Percentiles rank a stretch among this genome's conserved stretches.
phyloP scores from a whole-genome alignment of 2,329 filamentous ascomycete genomes.

The Colletotrichum sp. region DNA sequence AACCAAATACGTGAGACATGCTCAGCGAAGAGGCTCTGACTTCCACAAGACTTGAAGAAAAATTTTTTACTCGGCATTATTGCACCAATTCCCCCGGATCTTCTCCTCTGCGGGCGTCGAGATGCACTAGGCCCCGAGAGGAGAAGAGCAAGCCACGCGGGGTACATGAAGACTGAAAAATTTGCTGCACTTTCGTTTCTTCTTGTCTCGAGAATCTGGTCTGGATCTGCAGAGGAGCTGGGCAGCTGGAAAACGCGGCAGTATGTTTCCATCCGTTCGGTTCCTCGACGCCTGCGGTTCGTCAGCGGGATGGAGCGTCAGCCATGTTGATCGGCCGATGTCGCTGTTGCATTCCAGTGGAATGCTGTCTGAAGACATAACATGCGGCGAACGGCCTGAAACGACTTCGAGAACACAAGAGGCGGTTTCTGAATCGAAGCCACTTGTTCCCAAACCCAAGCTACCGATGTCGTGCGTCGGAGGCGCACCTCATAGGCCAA shows the following conservation, averaged over 20 bases:
- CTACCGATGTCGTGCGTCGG: not conserved
- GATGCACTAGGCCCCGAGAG: not conserved
- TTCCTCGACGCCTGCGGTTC: not conserved
- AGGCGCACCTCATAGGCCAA: not conserved
- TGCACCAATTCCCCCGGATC: not conserved
- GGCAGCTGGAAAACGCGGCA: not conserved
- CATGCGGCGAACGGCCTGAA: not conserved
- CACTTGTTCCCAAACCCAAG: not conserved
- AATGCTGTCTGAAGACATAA: not conserved
- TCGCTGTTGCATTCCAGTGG: not conserved
- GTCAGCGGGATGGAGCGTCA: not conserved
- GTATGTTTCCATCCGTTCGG: not conserved
- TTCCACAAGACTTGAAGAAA: not conserved
- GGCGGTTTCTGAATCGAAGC: not conserved
- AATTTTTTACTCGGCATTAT: not conserved
- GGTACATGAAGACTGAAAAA: not conserved
- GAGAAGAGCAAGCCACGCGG: not conserved
- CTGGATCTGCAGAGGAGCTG: not conserved
- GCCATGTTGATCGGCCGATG: not conserved
- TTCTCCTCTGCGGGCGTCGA: not conserved
- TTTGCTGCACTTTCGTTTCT: not conserved
- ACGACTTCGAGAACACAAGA: not conserved
- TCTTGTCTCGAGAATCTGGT: not conserved
- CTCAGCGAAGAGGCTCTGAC: not conserved
- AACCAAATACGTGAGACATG: not conserved